phyloP scores from a whole-genome alignment of 176 grass and related monocot genomes.

The Ensete ventricosum region DNA sequence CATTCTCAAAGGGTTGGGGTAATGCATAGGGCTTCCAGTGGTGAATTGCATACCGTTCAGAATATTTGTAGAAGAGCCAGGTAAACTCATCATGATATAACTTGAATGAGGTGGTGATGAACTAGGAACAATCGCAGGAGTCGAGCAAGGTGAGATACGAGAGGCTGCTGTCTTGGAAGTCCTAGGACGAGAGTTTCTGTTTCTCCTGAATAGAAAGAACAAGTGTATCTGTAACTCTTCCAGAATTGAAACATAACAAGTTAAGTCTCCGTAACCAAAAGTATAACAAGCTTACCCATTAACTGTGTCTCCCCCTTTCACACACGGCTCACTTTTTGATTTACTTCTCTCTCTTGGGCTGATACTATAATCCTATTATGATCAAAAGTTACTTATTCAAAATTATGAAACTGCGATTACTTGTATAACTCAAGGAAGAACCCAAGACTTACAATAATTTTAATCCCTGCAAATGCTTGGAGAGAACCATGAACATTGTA shows the following conservation, averaged over 20 bases:
- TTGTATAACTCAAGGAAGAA: not conserved
- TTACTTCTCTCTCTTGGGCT: not conserved
- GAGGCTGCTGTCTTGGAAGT: constrained; percentile 6
- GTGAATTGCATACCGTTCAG: constrained; percentile 1
- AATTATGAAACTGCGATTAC: too few species aligned
- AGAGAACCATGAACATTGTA: constrained; percentile 37
- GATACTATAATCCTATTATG: not conserved
- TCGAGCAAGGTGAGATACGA: not conserved
- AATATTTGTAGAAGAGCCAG: not conserved
- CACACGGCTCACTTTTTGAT: constrained; percentile 1
- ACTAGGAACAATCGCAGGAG: not conserved
- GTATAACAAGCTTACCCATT: constrained; percentile 11
- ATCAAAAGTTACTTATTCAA: not conserved
- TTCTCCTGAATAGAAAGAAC: not conserved
- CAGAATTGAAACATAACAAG: not conserved
- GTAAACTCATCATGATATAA: not conserved
- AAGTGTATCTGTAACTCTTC: not conserved
- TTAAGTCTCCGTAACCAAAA: not conserved
- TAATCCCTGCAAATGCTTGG: constrained; percentile 39
- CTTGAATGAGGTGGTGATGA: not conserved
- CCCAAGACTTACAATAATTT: constrained; percentile 41
- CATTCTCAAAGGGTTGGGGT: not conserved
- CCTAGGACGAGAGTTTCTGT: not conserved
- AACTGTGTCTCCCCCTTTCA: not conserved
- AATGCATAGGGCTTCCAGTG: not conserved